Percentiles rank a stretch among this genome's conserved stretches.
phyloP scores from a whole-genome alignment of 2,329 filamentous ascomycete species.

The Lecanicillium sp. region DNA sequence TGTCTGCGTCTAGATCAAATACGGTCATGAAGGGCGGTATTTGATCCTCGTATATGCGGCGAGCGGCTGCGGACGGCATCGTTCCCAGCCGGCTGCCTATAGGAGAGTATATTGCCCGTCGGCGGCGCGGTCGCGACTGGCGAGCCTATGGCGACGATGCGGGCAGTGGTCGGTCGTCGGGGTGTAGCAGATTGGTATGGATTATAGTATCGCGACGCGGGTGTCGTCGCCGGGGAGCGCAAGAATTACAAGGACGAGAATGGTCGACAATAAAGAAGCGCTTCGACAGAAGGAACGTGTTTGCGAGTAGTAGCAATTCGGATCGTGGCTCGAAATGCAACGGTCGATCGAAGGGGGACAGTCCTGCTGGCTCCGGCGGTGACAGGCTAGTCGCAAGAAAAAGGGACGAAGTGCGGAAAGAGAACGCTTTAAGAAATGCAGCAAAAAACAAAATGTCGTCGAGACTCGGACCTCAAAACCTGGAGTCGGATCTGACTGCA shows the following conservation, averaged over 20 bases:
- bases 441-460: constrained; percentile 1
- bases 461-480: constrained; percentile 6
- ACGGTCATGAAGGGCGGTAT: constrained; percentile 73
- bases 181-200: too few species aligned
- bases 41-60: constrained; percentile 58
- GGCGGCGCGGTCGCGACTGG: constrained; percentile 1
- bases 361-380: constrained; percentile 7
- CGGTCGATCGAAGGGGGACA: constrained; percentile 2
- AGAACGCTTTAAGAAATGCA: background rate
- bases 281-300: background rate
- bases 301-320: constrained; percentile 3
- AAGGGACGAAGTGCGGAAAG: constrained; percentile 10
- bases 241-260: background rate
- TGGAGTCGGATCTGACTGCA: background rate
- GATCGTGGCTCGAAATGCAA: background rate
- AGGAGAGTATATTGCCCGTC: background rate
- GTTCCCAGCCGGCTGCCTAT: constrained; percentile 19
- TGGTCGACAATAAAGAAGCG: background rate
- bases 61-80: constrained; percentile 56
- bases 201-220: too few species aligned
- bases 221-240: too few species aligned
- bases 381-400: constrained; percentile 12
- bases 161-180: background rate
- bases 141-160: background rate
- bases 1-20: constrained; percentile 56